Base-by-base conservation (phyloP, 2,329 filamentous ascomycete genomes). In the Camptophora hylomeconis region DNA sequence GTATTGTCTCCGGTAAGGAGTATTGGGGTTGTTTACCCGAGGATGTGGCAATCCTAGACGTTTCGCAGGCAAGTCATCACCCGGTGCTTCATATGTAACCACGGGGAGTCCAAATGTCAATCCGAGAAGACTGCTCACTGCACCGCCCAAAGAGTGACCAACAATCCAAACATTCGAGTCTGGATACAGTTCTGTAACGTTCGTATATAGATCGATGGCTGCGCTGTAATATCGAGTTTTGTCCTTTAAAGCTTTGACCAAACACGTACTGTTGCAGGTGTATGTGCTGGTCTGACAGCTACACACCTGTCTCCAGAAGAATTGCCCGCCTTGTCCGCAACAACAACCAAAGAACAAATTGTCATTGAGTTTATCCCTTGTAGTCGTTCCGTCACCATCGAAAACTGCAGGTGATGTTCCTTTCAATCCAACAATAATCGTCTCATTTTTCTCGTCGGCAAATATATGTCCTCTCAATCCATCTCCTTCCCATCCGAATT, bases 271-370 rank as follows among this genome's bases (percentile, higher is more conserved):
- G 60, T 95, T 94, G 63, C 86, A 94, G 9, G 77, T 76, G 49
- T 84, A 95, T 1, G 84, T 82, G 7, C 74, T 72, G 2, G 80
- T 81, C 38, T 84, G 82, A 51, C 89, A 98, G 52, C 93, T 80
- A 56, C 89, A 98, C 32, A 93, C 84, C 50, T 92, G 79, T 36
- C 80, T 76, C 77, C 84, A 94, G 10, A 84, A 73, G 58, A 76
- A 84, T 40, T 84, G 82, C 0, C 86, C 84, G 45, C 92, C 86
- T 56, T 94, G 84, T 3, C 75, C 89, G 56, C 89, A 98, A 55
- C 89, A 98, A 58, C 89, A 98, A 49, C 86, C 92, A 59, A 94
- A 94, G 56, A 92, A 93, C 7, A 98, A 65, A 50, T 98, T 98
- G 56, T 98, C 89, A 52, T 95, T 98, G 47, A 86, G 65, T 60